Evolutionary conservation across 495 filamentous ascomycete species (phyloP).

Genomic region (Sphaerosporella brunnea): DNA sequence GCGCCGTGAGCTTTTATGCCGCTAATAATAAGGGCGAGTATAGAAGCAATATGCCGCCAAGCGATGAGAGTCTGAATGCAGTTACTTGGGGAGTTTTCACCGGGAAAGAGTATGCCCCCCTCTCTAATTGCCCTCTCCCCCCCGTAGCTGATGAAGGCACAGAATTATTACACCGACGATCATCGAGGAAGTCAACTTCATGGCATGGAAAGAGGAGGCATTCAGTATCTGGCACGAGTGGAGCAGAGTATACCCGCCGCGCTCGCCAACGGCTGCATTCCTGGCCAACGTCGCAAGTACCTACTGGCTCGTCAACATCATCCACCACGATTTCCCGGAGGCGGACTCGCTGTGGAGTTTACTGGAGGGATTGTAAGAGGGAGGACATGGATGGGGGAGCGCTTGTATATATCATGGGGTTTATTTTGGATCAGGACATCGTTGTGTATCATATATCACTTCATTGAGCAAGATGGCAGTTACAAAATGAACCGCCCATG

Average conservation of each 20-base stretch:
- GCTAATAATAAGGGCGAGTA: slow-evolving; percentile 37
- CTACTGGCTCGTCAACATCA: slow-evolving; percentile 76
- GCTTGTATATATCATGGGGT: background rate
- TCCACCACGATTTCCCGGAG: slow-evolving; percentile 66
- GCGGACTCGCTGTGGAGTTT: slow-evolving; percentile 46
- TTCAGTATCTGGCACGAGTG: slow-evolving; percentile 92
- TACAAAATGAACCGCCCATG: too few species aligned
- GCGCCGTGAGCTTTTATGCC: slow-evolving; percentile 60
- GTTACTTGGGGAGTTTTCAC: slow-evolving; percentile 96
- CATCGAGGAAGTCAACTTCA: slow-evolving; percentile 89
- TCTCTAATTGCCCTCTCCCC: background rate
- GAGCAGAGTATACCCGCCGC: slow-evolving; percentile 60
- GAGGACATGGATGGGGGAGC: background rate
- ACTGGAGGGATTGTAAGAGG: slow-evolving; percentile 23
- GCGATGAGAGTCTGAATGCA: slow-evolving; percentile 55
- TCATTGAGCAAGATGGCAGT: too few species aligned
- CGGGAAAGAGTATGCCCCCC: slow-evolving; percentile 49
- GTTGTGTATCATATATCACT: too few species aligned
- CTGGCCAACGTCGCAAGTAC: slow-evolving; percentile 48
- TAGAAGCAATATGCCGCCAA: slow-evolving; percentile 13
- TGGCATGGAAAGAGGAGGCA: slow-evolving; percentile 88
- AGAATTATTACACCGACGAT: slow-evolving; percentile 86
- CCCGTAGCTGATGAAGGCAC: background rate
- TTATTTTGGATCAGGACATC: too few species aligned
- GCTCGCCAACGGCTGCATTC: slow-evolving; percentile 46